Conservation (phyloP, 495 filamentous ascomycete genomes). For the Aspergillus cavernicola region DNA sequence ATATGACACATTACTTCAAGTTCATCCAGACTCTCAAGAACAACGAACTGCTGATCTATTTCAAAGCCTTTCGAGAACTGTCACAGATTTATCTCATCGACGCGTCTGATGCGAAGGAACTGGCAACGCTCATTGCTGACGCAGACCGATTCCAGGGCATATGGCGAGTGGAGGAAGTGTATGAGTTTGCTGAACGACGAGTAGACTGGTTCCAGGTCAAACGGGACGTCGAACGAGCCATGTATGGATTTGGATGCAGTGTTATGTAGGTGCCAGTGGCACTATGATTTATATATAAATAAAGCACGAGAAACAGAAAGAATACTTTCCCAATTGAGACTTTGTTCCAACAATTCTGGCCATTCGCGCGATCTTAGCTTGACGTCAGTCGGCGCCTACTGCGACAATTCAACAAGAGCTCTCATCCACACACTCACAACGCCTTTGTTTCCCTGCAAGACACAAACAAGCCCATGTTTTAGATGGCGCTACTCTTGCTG, state of each 20-base stretch:
- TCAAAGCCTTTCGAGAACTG: conserved; percentile 86
- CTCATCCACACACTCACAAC: conserved; percentile 2
- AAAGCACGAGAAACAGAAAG: conserved; percentile 2
- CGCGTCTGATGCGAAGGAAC: conserved; percentile 81
- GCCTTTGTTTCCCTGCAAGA: neutral
- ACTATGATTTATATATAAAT: conserved; percentile 24
- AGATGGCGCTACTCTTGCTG: neutral
- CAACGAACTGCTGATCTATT: conserved; percentile 79
- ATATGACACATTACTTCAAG: conserved; percentile 89
- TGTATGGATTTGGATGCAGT: conserved; percentile 92
- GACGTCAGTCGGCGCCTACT: conserved; percentile 35
- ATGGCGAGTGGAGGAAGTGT: conserved; percentile 93
- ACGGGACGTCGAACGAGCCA: conserved; percentile 85
- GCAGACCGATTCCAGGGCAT: conserved; percentile 84
- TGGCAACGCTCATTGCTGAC: conserved; percentile 93
- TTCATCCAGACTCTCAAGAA: conserved; percentile 82
- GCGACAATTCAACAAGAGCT: conserved; percentile 20
- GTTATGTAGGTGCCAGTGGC: conserved; percentile 62
- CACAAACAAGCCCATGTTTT: neutral
- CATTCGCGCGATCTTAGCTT: conserved; percentile 3
- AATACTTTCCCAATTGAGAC: conserved; percentile 1
- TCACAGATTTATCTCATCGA: conserved; percentile 95
- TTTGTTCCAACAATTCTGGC: too few relatives aligned
- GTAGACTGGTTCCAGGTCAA: conserved; percentile 93
- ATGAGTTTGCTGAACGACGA: conserved; percentile 90